Evolutionary conservation across 768 basidiomycete species (phyloP), one percentile per base, ranked within the genome.

Genomic region (Lactarius tabidus): DNA sequence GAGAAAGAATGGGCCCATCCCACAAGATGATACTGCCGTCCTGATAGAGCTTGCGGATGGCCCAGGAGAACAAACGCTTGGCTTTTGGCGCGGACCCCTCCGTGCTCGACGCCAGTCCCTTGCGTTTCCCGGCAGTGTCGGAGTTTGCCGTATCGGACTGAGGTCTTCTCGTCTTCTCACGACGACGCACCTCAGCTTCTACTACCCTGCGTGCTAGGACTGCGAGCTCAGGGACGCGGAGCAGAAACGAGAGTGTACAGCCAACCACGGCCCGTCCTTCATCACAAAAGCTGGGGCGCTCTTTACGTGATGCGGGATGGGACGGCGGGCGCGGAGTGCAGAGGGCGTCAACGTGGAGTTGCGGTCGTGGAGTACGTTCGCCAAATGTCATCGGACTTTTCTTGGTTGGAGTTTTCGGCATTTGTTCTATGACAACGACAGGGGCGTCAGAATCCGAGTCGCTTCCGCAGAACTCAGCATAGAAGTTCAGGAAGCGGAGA

Each of bases 11-110:
- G 3, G 86, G 84, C 0, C 89, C 88, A 63, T 89, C 86, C 85
- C 88, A 90, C 3, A 89, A 74, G 1, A 91, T 79, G 63, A 92
- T 84, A 62, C 82, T 84, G n/a, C 91, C 91, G 64, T 91, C 90
- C 61, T 84, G 79, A 57, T 85, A 78, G 26, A 92, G 75, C 71
- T 86, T 82, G 23, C 84, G 77, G 59, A 92, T 78, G 0, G 87
- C 86, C 78, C 82, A 84, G 23, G 77, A 74, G 74, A 90, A 93
- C 2, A 93, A 79, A 10, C 88, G 80, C 71, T 90, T 90, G 74
- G 84, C 82, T 74, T 85, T 86, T 29, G 63, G 67, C 17, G 52
- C 10, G 10, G 59, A 10, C 15, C 60, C 66, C 39, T 66, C 62
- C 17, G 55, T 26, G 6, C 48, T 51, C 35, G 54, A 59, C 23